Percentiles rank a stretch among this genome's conserved stretches.
Conservation (phyloP, 2,329 filamentous ascomycete species). For the Ophiostoma australiae region DNA sequence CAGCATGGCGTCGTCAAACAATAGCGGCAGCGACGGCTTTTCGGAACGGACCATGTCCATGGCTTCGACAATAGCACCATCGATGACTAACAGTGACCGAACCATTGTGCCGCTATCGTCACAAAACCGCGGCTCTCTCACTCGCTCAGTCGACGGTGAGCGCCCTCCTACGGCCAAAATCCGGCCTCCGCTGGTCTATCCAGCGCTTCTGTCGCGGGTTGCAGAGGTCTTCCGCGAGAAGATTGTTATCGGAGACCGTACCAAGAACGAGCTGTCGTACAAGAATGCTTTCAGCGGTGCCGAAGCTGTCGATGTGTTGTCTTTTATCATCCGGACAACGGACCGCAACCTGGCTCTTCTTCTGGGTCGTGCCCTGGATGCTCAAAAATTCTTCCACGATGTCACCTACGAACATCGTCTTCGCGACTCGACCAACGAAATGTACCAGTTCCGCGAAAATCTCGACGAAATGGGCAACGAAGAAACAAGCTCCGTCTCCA, state of each 20-base stretch:
- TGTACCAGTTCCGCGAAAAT: conserved; percentile 95
- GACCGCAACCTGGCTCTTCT: conserved; percentile 91
- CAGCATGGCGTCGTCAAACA: conserved; percentile 33
- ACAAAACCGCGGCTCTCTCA: conserved; percentile 51
- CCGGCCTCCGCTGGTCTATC: conserved; percentile 82
- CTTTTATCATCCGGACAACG: conserved; percentile 94
- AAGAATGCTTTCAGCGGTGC: conserved; percentile 95
- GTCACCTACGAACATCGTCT: conserved; percentile 95
- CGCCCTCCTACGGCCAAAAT: conserved; percentile 57
- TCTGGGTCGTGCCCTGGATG: conserved; percentile 84
- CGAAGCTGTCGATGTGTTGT: conserved; percentile 91
- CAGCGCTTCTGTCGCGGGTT: conserved; percentile 86
- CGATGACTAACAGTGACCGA: conserved; percentile 57
- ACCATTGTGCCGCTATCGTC: conserved; percentile 29
- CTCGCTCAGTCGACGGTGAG: conserved; percentile 50
- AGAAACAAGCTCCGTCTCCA: conserved; percentile 48
- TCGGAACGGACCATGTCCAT: conserved; percentile 72
- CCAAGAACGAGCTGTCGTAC: conserved; percentile 95
- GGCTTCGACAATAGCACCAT: conserved; percentile 72
- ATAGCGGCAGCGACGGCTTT: conserved; percentile 32
- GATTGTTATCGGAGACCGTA: conserved; percentile 78
- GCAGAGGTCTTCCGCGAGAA: conserved; percentile 88
- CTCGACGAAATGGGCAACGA: conserved; percentile 83
- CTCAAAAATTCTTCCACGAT: conserved; percentile 98
- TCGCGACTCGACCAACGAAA: conserved; percentile 87